Percentiles rank a stretch among this genome's conserved stretches.
phyloP scores from a whole-genome alignment of 768 basidiomycete genomes.

The Boletellus emodensis region DNA sequence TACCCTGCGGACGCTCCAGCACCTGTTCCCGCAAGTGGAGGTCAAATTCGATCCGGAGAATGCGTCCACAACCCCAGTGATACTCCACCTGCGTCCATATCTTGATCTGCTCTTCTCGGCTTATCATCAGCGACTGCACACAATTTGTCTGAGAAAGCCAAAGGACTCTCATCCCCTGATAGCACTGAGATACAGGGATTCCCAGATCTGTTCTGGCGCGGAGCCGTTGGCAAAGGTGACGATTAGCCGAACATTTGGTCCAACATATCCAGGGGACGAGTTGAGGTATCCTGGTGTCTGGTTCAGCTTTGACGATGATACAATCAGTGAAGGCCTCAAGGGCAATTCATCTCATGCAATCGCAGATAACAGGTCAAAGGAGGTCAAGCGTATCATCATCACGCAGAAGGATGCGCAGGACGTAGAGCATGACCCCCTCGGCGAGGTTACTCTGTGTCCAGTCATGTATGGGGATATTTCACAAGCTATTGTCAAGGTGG shows the following conservation, averaged over 20 bases:
- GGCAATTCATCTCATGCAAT: slow-evolving; percentile 33
- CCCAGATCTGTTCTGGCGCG: slow-evolving; percentile 55
- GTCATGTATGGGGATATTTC: slow-evolving; percentile 71
- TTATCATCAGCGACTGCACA: slow-evolving; percentile 72
- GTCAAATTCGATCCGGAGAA: slow-evolving; percentile 78
- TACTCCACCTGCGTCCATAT: slow-evolving; percentile 77
- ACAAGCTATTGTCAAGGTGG: slow-evolving; percentile 64
- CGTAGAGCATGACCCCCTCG: slow-evolving; percentile 61
- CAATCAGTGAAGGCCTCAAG: slow-evolving; percentile 51
- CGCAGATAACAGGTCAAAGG: slow-evolving; percentile 60
- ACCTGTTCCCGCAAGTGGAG: slow-evolving; percentile 76
- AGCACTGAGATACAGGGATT: slow-evolving; percentile 63
- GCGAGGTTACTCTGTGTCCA: slow-evolving; percentile 62
- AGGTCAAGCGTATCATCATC: slow-evolving; percentile 73
- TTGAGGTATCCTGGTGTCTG: slow-evolving; percentile 78
- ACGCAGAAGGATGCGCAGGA: slow-evolving; percentile 61
- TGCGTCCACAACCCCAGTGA: slow-evolving; percentile 64
- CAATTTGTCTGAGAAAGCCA: slow-evolving; percentile 67
- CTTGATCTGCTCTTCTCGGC: slow-evolving; percentile 84
- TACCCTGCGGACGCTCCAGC: slow-evolving; percentile 57
- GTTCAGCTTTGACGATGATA: slow-evolving; percentile 82
- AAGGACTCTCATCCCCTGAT: slow-evolving; percentile 65
- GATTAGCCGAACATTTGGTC: slow-evolving; percentile 74
- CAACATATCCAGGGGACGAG: slow-evolving; percentile 76
- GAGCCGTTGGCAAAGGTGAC: slow-evolving; percentile 59